Evolutionary conservation across 345 rosid species (phyloP).

Genomic region (Eucalyptus pauciflora): DNA sequence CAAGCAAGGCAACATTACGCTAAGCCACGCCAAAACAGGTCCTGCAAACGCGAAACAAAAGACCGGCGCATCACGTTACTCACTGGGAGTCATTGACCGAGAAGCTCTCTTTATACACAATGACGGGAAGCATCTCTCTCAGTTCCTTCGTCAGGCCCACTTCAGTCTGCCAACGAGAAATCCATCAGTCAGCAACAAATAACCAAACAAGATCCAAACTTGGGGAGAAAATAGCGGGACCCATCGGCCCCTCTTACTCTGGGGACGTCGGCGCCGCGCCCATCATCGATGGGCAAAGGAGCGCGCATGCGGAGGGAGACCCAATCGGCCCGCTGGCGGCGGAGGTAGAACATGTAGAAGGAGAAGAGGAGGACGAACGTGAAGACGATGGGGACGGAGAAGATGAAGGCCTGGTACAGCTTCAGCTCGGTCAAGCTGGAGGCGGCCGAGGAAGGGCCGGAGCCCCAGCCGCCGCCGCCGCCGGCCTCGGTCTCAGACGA

Average conservation of each 20-base stretch:
- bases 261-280: not conserved
- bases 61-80: constrained; percentile 5
- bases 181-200: not conserved
- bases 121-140: constrained; percentile 87
- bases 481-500: not conserved
- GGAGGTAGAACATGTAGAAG: constrained; percentile 75
- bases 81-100: constrained; percentile 62
- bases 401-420: constrained; percentile 68
- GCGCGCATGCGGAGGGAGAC: constrained; percentile 51
- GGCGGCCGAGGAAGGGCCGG: not conserved
- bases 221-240: not conserved
- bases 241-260: constrained; percentile 10
- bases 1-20: not conserved
- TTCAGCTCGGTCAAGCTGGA: constrained; percentile 40
- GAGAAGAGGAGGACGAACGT: constrained; percentile 62
- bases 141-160: constrained; percentile 74
- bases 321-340: constrained; percentile 58
- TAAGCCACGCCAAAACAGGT: not conserved
- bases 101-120: constrained; percentile 75
- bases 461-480: not conserved
- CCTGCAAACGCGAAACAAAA: not conserved
- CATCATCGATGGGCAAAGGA: not conserved
- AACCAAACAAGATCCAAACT: not conserved
- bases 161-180: constrained; percentile 30
- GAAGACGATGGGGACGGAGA: constrained; percentile 74